These are phyloP conservation scores for Solanum peruvianum DNA, from an alignment of 257 asterid species.

Conservation along the genomic window DNA sequence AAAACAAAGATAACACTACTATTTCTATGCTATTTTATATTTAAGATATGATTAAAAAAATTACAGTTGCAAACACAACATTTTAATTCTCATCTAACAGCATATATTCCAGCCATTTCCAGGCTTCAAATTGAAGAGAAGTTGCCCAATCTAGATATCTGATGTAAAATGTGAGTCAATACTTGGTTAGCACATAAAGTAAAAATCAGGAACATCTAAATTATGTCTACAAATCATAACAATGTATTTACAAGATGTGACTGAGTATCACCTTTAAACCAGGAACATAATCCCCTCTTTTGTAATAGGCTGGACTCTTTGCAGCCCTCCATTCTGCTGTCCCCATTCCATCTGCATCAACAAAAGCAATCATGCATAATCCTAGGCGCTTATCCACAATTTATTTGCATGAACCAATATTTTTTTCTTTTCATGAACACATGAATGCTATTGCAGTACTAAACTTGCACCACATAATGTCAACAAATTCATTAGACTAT, in stretches of 20 bases:
- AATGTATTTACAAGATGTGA: background rate
- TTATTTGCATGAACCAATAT: background rate
- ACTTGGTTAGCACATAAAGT: background rate
- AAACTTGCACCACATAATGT: background rate
- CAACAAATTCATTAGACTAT: background rate
- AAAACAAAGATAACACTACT: background rate
- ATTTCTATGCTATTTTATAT: background rate
- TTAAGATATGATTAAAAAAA: background rate
- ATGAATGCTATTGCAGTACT: background rate
- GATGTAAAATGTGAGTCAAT: background rate
- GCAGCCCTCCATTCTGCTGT: slow-evolving; percentile 99
- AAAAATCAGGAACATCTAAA: background rate
- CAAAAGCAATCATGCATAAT: slow-evolving; percentile 1
- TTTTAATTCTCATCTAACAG: background rate
- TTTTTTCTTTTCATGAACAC: background rate
- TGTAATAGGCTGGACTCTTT: slow-evolving; percentile 87
- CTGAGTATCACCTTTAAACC: slow-evolving; percentile 66
- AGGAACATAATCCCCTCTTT: slow-evolving; percentile 99
- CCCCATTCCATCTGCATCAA: slow-evolving; percentile 89
- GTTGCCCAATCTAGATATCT: background rate
- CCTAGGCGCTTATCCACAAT: background rate
- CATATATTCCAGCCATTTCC: background rate
- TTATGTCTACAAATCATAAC: background rate
- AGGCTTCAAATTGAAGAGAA: background rate
- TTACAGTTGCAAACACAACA: background rate